Conservation (phyloP, 495 filamentous ascomycete genomes). For the Trichoderma virens region DNA sequence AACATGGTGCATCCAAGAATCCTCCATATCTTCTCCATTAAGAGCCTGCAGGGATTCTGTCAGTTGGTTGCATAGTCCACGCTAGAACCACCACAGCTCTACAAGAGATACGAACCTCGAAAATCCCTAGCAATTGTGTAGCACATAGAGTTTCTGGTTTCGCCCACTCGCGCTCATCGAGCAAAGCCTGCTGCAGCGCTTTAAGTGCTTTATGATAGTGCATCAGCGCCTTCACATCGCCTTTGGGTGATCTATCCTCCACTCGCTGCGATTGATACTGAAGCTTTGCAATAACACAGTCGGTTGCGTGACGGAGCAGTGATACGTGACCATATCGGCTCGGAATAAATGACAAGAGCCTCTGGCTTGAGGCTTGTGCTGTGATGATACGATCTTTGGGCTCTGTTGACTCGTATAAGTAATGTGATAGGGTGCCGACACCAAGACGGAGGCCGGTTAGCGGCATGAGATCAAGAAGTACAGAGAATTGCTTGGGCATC, state of each 20-base stretch:
- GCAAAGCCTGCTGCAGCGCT: constrained; percentile 27
- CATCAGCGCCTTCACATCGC: constrained; percentile 16
- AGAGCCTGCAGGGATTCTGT: constrained; percentile 12
- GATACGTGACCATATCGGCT: constrained; percentile 23
- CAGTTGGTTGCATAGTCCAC: background rate
- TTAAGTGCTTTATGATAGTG: constrained; percentile 27
- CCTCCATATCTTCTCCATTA: constrained; percentile 16
- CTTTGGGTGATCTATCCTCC: constrained; percentile 1
- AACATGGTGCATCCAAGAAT: constrained; percentile 25
- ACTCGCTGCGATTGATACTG: constrained; percentile 18
- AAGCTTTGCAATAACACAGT: constrained; percentile 27
- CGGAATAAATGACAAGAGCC: constrained; percentile 27
- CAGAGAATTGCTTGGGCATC: background rate
- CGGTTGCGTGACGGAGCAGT: constrained; percentile 25
- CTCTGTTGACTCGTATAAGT: background rate
- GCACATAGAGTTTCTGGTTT: constrained; percentile 29
- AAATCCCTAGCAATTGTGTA: constrained; percentile 26
- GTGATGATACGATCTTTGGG: background rate
- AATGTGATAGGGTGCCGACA: background rate
- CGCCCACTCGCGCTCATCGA: constrained; percentile 18
- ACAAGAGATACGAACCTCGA: constrained; percentile 20
- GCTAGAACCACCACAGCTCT: background rate
- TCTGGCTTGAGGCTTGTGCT: constrained; percentile 19
- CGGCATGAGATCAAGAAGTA: background rate
- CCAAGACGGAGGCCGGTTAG: background rate